These are phyloP conservation scores for Cryoendolithus antarcticus DNA, from an alignment of 2,329 filamentous ascomycete species.

Conservation along the genomic window DNA sequence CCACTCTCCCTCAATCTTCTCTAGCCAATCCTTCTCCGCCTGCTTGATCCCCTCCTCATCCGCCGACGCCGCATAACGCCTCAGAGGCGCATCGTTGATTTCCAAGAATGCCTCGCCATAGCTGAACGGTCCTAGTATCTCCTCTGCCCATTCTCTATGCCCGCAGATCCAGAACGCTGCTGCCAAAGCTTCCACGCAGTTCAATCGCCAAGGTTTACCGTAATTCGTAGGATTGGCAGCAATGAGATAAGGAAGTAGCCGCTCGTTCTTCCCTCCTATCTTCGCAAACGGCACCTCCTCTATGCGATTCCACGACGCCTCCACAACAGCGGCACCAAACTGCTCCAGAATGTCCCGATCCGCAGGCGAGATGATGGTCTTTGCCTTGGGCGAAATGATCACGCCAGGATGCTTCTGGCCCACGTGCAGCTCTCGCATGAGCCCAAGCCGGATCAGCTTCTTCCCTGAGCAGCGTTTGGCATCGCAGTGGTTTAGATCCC, in stretches of 20 bases:
- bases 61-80: conserved; percentile 70
- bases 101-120: conserved; percentile 83
- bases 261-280: conserved; percentile 87
- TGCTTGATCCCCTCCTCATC: conserved; percentile 74
- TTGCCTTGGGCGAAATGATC: conserved; percentile 91
- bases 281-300: conserved; percentile 81
- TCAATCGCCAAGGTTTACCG: conserved; percentile 85
- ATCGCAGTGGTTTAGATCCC: conserved; percentile 96
- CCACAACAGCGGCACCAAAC: conserved; percentile 87
- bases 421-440: conserved; percentile 86
- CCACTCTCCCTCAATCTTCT: conserved; percentile 81
- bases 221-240: conserved; percentile 97
- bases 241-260: conserved; percentile 84
- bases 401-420: conserved; percentile 88
- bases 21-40: conserved; percentile 78
- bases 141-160: conserved; percentile 77
- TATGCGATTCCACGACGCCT: conserved; percentile 92
- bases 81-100: conserved; percentile 75
- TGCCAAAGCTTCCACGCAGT: conserved; percentile 89
- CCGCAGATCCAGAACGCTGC: conserved; percentile 91
- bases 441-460: conserved; percentile 75
- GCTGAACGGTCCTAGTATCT: conserved; percentile 70
- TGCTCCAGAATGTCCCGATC: conserved; percentile 73
- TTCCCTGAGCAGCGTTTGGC: conserved; percentile 95
- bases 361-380: conserved; percentile 68